Conservation (phyloP, 345 rosid genomes). For the Arabidopsis suecica region DNA sequence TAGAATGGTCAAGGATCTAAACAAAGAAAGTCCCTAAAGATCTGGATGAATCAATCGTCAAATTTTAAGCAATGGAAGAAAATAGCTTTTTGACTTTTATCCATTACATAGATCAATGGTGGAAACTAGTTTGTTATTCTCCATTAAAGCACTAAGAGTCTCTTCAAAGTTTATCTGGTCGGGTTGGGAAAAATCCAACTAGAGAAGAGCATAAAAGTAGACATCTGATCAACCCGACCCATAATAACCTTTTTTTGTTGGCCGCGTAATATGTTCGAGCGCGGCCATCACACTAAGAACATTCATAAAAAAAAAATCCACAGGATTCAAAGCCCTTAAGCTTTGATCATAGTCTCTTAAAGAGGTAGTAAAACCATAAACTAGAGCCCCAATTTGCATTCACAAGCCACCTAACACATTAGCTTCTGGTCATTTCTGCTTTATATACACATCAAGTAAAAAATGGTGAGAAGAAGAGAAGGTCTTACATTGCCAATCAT, state of each 20-base stretch:
- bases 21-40: slow-evolving; percentile 36
- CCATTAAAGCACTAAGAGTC: slow-evolving; percentile 49
- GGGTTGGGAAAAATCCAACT: slow-evolving; percentile 45
- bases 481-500: slow-evolving; percentile 21
- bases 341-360: slow-evolving; percentile 25
- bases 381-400: neutral
- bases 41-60: slow-evolving; percentile 37
- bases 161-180: slow-evolving; percentile 40
- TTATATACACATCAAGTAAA: slow-evolving; percentile 10
- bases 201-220: slow-evolving; percentile 13
- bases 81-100: slow-evolving; percentile 32
- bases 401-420: slow-evolving; percentile 12
- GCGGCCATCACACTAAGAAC: slow-evolving; percentile 49
- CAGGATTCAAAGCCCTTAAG: slow-evolving; percentile 28
- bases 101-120: slow-evolving; percentile 38
- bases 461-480: slow-evolving; percentile 44
- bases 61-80: slow-evolving; percentile 33
- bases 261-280: slow-evolving; percentile 51
- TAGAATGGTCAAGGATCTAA: slow-evolving; percentile 34
- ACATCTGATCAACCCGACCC: slow-evolving; percentile 44
- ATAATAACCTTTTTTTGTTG: slow-evolving; percentile 38
- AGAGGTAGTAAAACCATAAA: neutral
- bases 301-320: slow-evolving; percentile 6
- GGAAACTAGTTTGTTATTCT: slow-evolving; percentile 26
- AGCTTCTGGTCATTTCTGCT: neutral